Evolutionary conservation across 768 basidiomycete genomes (phyloP).

Genomic region (Russula griseocarnosa): DNA sequence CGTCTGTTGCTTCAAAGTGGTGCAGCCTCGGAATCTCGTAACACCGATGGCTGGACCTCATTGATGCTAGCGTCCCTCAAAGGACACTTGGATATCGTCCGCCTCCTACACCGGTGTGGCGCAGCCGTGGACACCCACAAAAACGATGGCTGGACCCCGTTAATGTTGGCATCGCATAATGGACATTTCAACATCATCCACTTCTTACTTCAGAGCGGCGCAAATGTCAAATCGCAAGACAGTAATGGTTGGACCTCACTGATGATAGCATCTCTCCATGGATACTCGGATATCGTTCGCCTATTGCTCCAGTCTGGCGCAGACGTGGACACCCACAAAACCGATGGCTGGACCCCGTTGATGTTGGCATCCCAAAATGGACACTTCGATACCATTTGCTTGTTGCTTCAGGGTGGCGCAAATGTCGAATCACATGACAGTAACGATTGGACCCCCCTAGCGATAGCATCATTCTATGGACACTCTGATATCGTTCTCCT

Average conservation of each 20-base stretch:
- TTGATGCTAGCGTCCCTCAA: neutral
- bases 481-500: neutral
- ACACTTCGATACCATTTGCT: neutral
- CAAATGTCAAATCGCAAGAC: too few relatives aligned
- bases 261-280: too few relatives aligned
- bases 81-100: neutral
- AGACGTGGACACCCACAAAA: neutral
- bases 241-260: too few relatives aligned
- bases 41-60: neutral
- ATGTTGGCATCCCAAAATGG: neutral
- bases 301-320: neutral
- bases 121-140: neutral
- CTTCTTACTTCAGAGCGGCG: too few relatives aligned
- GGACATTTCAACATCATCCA: too few relatives aligned
- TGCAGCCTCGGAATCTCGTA: neutral
- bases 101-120: neutral
- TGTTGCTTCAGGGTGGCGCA: neutral
- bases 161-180: neutral
- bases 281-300: neutral
- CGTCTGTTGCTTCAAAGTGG: neutral
- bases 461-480: neutral
- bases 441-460: neutral
- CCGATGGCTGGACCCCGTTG: neutral
- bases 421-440: neutral
- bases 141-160: neutral